Evolutionary conservation across 768 basidiomycete species (phyloP), one percentile per base, ranked within the genome.

Genomic region (Peribolospora kevripleyi): DNA sequence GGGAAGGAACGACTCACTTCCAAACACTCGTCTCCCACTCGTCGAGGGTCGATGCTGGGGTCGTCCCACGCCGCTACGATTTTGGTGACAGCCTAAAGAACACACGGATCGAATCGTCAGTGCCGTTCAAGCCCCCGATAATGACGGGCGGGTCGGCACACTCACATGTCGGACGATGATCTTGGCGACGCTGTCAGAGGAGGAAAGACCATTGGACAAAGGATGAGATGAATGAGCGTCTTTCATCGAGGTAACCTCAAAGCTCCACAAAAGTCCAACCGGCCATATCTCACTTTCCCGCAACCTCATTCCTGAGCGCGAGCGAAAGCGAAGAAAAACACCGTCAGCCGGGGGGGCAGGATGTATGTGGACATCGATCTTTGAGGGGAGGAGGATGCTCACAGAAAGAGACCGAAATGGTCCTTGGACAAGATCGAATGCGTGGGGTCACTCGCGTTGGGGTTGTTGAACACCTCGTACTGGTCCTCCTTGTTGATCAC

Each of bases 381-480:
- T 50, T 43, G 40, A n/a, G 10, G 42, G 8, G 10, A 8, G 43
- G 41, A 5, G 7, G 8, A 5, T 45, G 43, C 8, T 7, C 43
- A 7, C 25, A 55, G 55, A 51, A 57, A 54, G 50, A 41, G 46
- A n/a, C 47, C 8, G 39, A 10, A 46, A 46, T 48, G 50, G 50
- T 56, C 58, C 52, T 55, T 60, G 14, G 52, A 48, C 40, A 55
- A 58, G 54, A 46, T 50, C 13, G 52, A 61, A 56, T 66, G 58
- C 11, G 64, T 65, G 5, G 56, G 66, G 54, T 61, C 65, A 45
- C 57, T 72, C 73, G 83, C 81, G 56, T 75, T 70, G 2, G 82
- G 80, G 65, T 86, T 79, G 58, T 88, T 78, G 71, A 87, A 91
- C 4, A 87, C 75, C 69, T 84, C 79, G 60, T 81, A 84, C 62